A percentile compares a stretch with the other conserved stretches of the same genome.
These are phyloP conservation scores for Xylaria sp. DNA, from an alignment of 2,329 filamentous ascomycete genomes.

Conservation along the genomic window DNA sequence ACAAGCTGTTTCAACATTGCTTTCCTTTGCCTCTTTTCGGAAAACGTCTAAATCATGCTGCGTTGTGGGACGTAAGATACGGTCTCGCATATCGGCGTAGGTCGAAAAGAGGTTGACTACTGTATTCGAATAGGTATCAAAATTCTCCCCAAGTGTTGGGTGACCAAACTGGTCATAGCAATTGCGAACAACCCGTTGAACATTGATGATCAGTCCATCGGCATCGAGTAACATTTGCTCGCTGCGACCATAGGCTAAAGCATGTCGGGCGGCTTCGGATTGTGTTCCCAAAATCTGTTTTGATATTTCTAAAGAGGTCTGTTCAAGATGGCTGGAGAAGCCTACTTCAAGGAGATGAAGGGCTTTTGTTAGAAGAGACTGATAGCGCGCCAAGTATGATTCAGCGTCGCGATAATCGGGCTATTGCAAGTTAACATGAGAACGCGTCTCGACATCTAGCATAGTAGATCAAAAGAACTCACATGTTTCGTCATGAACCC, in stretches of 20 bases:
- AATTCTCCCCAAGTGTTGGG: constrained; percentile 55
- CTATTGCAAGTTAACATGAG: constrained; percentile 54
- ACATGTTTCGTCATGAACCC: constrained; percentile 92
- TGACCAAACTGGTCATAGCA: constrained; percentile 65
- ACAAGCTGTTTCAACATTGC: constrained; percentile 63
- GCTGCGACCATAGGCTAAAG: constrained; percentile 68
- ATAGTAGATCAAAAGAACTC: constrained; percentile 49
- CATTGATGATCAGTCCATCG: constrained; percentile 65
- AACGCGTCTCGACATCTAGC: not conserved
- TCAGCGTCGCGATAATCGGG: constrained; percentile 87
- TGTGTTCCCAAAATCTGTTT: constrained; percentile 65
- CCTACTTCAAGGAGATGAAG: constrained; percentile 70
- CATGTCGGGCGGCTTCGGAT: constrained; percentile 68
- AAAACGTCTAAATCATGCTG: constrained; percentile 66
- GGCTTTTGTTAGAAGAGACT: constrained; percentile 77
- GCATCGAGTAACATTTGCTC: constrained; percentile 67
- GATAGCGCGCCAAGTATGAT: constrained; percentile 87
- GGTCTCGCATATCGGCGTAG: constrained; percentile 63
- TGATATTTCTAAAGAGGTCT: constrained; percentile 64
- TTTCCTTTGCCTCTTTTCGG: constrained; percentile 60
- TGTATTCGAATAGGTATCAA: constrained; percentile 64
- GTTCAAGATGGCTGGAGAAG: constrained; percentile 63
- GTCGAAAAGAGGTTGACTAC: constrained; percentile 65
- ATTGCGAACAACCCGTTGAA: constrained; percentile 61
- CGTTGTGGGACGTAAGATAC: constrained; percentile 62